Conservation (phyloP, 768 basidiomycete genomes). For the Termitomyces sp. region DNA sequence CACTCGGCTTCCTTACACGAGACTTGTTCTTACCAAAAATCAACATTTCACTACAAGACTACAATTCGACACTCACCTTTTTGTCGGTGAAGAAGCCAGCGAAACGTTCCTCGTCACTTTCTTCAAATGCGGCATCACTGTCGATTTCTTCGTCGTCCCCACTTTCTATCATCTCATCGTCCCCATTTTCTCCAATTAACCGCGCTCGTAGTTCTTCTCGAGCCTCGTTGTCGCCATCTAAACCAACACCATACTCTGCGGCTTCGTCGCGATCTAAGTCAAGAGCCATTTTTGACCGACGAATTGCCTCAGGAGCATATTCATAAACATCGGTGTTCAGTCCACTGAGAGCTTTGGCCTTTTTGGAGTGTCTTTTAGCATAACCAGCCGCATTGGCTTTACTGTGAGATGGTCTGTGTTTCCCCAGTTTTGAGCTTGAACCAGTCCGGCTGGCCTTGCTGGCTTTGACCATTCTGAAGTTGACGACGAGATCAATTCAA, state of each 20-base stretch:
- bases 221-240: slow-evolving; percentile 37
- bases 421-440: slow-evolving; percentile 5
- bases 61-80: slow-evolving; percentile 28
- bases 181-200: slow-evolving; percentile 47
- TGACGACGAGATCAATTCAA: background rate
- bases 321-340: slow-evolving; percentile 58
- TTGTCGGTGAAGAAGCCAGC: slow-evolving; percentile 49
- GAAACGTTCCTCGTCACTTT: slow-evolving; percentile 75
- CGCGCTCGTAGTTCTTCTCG: slow-evolving; percentile 35
- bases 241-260: slow-evolving; percentile 31
- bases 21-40: slow-evolving; percentile 17
- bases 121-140: slow-evolving; percentile 79
- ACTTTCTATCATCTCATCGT: slow-evolving; percentile 50
- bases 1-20: slow-evolving; percentile 24
- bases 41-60: background rate
- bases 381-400: slow-evolving; percentile 45
- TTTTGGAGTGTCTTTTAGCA: slow-evolving; percentile 44
- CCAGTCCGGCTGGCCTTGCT: slow-evolving; percentile 2
- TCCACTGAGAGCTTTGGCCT: slow-evolving; percentile 26
- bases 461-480: slow-evolving; percentile 2
- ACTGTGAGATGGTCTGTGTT: slow-evolving; percentile 15
- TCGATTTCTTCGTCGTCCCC: slow-evolving; percentile 85
- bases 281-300: slow-evolving; percentile 47
- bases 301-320: slow-evolving; percentile 43
- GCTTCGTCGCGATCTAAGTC: slow-evolving; percentile 56